These are phyloP conservation scores for Sphaerostilbella broomeana DNA, from an alignment of 2,329 filamentous ascomycete genomes.

Conservation along the genomic window DNA sequence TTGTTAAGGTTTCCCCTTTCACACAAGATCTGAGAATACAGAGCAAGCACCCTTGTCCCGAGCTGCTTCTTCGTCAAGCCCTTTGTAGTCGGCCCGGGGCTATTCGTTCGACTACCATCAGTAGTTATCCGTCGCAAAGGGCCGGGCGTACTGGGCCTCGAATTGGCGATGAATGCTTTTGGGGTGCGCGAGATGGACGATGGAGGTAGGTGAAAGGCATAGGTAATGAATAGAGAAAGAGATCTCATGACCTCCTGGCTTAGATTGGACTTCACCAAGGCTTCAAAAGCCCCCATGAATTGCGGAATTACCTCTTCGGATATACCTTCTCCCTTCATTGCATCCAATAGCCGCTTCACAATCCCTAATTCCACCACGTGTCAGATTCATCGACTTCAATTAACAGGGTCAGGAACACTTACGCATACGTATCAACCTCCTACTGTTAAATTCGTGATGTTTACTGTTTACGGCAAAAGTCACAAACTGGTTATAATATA, in stretches of 20 bases:
- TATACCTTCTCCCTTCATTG: conserved; percentile 78
- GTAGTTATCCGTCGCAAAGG: conserved; percentile 31
- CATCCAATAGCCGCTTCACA: conserved; percentile 82
- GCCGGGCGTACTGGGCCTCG: conserved; percentile 36
- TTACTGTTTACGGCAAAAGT: conserved; percentile 87
- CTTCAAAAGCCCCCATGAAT: conserved; percentile 73
- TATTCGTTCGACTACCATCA: conserved; percentile 26
- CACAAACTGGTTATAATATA: conserved; percentile 90
- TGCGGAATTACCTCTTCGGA: conserved; percentile 63
- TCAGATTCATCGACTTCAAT: too few species aligned
- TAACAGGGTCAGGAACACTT: conserved; percentile 41
- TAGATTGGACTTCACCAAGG: conserved; percentile 71
- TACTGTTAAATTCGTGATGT: conserved; percentile 85
- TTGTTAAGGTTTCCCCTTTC: conserved; percentile 60
- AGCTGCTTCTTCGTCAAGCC: conserved; percentile 60
- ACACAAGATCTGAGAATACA: conserved; percentile 74
- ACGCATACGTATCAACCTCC: conserved; percentile 85
- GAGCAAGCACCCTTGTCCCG: conserved; percentile 65
- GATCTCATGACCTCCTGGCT: conserved; percentile 81
- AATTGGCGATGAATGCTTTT: conserved; percentile 34
- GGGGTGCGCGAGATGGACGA: conserved; percentile 46
- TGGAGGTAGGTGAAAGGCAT: conserved; percentile 64
- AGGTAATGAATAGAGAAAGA: conserved; percentile 87
- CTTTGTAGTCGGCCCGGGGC: conserved; percentile 26
- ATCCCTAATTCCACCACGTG: too few species aligned